Conservation (phyloP, 106 monocot genomes). For the Dendrobium chrysotoxum region DNA sequence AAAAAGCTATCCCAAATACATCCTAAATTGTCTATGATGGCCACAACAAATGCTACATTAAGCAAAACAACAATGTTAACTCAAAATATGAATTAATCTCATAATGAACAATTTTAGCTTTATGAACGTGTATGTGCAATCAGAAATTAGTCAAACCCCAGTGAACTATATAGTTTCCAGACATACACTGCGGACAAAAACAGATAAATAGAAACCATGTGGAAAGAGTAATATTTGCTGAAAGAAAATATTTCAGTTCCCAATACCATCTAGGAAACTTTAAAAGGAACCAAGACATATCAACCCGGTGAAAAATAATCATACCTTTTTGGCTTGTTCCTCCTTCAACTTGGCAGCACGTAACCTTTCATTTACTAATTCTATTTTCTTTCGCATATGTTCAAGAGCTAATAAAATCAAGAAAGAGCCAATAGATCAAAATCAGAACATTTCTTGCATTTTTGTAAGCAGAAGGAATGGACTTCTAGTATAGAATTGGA, state of each 20-base stretch:
- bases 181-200: neutral
- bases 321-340: constrained; percentile 83
- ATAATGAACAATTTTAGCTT: neutral
- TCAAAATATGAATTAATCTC: no score
- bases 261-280: neutral
- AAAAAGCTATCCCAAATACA: no score
- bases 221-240: neutral
- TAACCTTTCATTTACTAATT: constrained; percentile 75
- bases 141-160: no score
- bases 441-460: constrained; percentile 4
- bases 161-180: neutral
- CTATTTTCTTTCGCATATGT: constrained; percentile 91
- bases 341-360: constrained; percentile 77
- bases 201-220: neutral
- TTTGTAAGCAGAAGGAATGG: neutral
- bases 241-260: neutral
- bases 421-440: constrained; percentile 19
- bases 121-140: neutral
- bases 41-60: neutral
- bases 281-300: neutral
- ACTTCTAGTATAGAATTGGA: constrained; percentile 4
- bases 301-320: neutral
- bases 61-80: neutral
- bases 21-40: neutral
- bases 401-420: constrained; percentile 68